Percentiles rank a stretch among this genome's conserved stretches.
These are phyloP conservation scores for Aphanomyces euteiches DNA, from an alignment of 352 stramenopile species.

Conservation along the genomic window DNA sequence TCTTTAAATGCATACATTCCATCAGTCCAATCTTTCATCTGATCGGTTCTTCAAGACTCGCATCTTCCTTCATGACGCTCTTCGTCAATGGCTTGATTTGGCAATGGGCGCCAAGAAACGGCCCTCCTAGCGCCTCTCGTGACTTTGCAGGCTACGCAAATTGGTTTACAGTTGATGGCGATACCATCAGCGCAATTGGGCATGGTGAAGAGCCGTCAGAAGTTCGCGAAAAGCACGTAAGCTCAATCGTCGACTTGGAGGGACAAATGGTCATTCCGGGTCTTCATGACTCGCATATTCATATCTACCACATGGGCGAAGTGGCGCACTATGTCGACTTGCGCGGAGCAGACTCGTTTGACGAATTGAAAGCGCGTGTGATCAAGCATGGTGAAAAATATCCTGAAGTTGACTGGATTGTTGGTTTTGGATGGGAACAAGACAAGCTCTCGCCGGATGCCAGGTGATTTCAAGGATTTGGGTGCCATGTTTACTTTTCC, in stretches of 20 bases:
- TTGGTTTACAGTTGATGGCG: slow-evolving; percentile 16
- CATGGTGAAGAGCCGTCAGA: slow-evolving; percentile 1
- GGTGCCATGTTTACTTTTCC: background rate
- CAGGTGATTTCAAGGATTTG: slow-evolving; percentile 38
- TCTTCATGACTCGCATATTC: slow-evolving; percentile 86
- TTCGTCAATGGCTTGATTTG: slow-evolving; percentile 22
- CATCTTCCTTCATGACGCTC: slow-evolving; percentile 2
- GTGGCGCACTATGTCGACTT: slow-evolving; percentile 81
- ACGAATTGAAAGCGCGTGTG: slow-evolving; percentile 59
- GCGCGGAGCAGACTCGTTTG: slow-evolving; percentile 61
- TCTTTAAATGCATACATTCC: background rate
- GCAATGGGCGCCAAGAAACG: slow-evolving; percentile 10
- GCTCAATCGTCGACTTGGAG: slow-evolving; percentile 43
- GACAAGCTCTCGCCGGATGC: slow-evolving; percentile 58
- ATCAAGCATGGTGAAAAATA: slow-evolving; percentile 53
- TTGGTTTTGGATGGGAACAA: slow-evolving; percentile 85
- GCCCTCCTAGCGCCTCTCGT: background rate
- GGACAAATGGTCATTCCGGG: slow-evolving; percentile 73
- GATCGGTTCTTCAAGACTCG: too few species aligned
- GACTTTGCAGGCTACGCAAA: slow-evolving; percentile 15
- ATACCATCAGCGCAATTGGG: slow-evolving; percentile 8
- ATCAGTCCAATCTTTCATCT: too few species aligned
- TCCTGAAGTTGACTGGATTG: slow-evolving; percentile 68
- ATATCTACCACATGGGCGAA: slow-evolving; percentile 81
- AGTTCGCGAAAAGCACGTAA: slow-evolving; percentile 7